phyloP scores from a whole-genome alignment of 164 flowering plant species.

The Chloranthus sessilifolius region DNA sequence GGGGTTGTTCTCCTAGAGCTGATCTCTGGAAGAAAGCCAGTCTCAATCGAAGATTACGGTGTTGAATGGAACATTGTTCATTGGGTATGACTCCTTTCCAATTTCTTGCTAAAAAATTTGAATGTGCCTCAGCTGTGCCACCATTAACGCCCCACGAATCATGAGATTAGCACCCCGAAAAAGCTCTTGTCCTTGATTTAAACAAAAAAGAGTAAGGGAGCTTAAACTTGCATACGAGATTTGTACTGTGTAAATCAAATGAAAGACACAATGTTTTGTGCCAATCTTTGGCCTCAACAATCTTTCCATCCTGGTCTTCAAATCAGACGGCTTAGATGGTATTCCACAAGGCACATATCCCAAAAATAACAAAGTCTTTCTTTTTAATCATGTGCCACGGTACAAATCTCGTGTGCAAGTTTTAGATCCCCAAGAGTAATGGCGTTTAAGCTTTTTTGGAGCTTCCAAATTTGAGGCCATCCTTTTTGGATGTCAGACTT shows the following conservation, averaged over 20 bases:
- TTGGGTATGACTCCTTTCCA: constrained; percentile 55
- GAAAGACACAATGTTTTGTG: not conserved
- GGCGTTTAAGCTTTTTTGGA: too few species aligned
- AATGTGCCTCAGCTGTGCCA: not conserved
- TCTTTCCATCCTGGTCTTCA: too few species aligned
- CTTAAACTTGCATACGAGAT: not conserved
- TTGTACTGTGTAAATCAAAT: not conserved
- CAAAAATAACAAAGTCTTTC: too few species aligned
- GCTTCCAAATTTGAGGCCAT: too few species aligned
- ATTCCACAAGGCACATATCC: too few species aligned
- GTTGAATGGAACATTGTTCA: constrained; percentile 84
- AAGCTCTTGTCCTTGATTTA: not conserved
- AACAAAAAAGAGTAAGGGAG: not conserved
- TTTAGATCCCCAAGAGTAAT: too few species aligned
- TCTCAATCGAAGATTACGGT: constrained; percentile 76
- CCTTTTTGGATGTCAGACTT: too few species aligned
- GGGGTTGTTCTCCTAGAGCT: constrained; percentile 91
- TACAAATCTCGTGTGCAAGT: too few species aligned
- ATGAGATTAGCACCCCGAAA: not conserved
- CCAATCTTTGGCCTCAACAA: too few species aligned
- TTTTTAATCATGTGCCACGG: too few species aligned
- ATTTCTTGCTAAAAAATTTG: not conserved
- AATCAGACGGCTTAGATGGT: too few species aligned
- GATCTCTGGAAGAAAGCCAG: constrained; percentile 83
- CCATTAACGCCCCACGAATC: not conserved